These are phyloP conservation scores for Sugiyamaella mastotermitis DNA, from an alignment of 805 yeast species.

Conservation along the genomic window DNA sequence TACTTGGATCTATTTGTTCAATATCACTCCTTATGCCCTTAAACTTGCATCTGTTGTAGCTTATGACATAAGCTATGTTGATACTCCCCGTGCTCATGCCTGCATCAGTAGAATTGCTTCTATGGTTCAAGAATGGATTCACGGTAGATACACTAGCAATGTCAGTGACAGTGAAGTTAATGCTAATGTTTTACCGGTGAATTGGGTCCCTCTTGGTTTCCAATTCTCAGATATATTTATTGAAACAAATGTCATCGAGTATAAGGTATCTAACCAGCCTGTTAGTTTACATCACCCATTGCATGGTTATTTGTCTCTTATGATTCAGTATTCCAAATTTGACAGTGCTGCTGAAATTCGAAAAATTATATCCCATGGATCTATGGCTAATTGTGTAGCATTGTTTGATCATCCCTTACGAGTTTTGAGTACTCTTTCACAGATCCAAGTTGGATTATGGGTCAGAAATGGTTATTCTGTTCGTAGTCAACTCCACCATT, in stretches of 20 bases:
- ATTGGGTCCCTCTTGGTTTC: too few species aligned
- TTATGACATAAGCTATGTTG: constrained; percentile 24
- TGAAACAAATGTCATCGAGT: not conserved
- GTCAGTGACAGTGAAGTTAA: constrained; percentile 19
- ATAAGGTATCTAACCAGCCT: constrained; percentile 34
- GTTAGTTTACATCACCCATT: constrained; percentile 77
- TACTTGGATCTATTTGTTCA: constrained; percentile 69
- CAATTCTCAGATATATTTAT: not conserved
- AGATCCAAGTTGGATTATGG: constrained; percentile 87
- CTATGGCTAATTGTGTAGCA: not conserved
- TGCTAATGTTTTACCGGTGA: too few species aligned
- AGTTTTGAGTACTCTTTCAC: constrained; percentile 70
- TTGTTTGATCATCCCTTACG: constrained; percentile 68
- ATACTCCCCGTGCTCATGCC: constrained; percentile 6
- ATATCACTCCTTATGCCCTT: constrained; percentile 59
- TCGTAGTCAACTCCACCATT: constrained; percentile 71
- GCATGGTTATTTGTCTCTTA: constrained; percentile 66
- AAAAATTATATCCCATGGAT: constrained; percentile 11
- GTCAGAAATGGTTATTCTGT: constrained; percentile 87
- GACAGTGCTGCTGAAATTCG: constrained; percentile 21
- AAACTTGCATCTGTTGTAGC: constrained; percentile 38
- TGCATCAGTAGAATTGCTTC: constrained; percentile 23
- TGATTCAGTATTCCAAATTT: constrained; percentile 46
- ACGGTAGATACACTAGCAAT: constrained; percentile 17
- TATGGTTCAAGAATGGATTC: constrained; percentile 24